Base-by-base conservation (phyloP, 2,329 filamentous ascomycete genomes). In the Tolypocladium ovalisporum region DNA sequence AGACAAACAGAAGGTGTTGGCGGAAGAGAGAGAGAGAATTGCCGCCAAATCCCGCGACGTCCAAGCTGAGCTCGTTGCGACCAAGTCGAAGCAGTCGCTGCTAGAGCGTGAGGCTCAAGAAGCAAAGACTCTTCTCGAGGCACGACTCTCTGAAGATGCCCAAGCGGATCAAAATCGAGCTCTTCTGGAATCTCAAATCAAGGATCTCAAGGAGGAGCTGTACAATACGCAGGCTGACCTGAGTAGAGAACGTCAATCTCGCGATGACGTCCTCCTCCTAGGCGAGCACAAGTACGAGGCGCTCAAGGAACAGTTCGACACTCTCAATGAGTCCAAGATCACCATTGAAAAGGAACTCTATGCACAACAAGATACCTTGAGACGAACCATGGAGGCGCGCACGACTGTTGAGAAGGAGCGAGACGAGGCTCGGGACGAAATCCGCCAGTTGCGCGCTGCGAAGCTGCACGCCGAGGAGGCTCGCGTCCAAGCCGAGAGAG, bases 301-400 rank as follows among this genome's bases (percentile, higher is more conserved):
- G 54, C 78, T 99, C 59, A 87, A 92, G 68, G 86, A 92, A 32
- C 91, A 97, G 62, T 96, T 86, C 64, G 87, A 95, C 54, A 83
- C 84, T 37, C 79, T 97, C 37, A 96, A 96, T 65, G 91, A 97
- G 62, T 87, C 90, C 34, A 99, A 99, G 72, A 96, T 97, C 65
- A 96, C 86, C 52, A 96, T 99, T 61, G 93, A 99, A 72, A 97
- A 97, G 71, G 93, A 97, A 72, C 86, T 99, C 70, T 97, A 97
- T 69, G 87, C 89, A 6, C 93, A 97, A 68, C 92, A 97, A 70
- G 93, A 99, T 68, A 88, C 89, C 13, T 81, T 97, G 52, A 85
- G 94, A 40, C 85, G 93, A 56, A 89, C 91, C 13, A 90, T 88
- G 63, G 91, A 96, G 70, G 87, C 89, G 52, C 84, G 90, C 36